Percentiles rank a stretch among this genome's conserved stretches.
phyloP scores from a whole-genome alignment of 1,284 basidiomycete species.

The Moniliella sp. region DNA sequence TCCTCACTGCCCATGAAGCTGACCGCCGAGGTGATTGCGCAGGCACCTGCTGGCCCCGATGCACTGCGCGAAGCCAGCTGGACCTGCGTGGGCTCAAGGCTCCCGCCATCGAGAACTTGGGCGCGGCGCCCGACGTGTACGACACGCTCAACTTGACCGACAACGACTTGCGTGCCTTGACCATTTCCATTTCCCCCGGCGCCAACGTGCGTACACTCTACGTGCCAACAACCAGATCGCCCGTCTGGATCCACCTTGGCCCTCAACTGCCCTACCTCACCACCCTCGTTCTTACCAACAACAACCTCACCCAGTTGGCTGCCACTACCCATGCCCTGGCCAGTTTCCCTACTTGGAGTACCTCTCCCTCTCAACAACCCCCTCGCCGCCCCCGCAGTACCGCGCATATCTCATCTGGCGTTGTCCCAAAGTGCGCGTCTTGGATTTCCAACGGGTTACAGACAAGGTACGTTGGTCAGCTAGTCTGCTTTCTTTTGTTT shows the following conservation, averaged over 20 bases:
- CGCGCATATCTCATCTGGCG: constrained; percentile 55
- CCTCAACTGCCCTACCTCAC: constrained; percentile 63
- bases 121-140: constrained; percentile 78
- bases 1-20: too few relatives aligned
- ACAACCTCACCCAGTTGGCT: constrained; percentile 47
- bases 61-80: too few relatives aligned
- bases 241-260: constrained; percentile 55
- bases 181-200: constrained; percentile 60
- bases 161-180: constrained; percentile 71
- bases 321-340: constrained; percentile 57
- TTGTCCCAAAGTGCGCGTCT: constrained; percentile 50
- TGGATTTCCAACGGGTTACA: constrained; percentile 88
- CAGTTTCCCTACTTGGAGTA: constrained; percentile 58
- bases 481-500: too few relatives aligned
- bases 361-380: constrained; percentile 73
- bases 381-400: constrained; percentile 76
- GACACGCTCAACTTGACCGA: constrained; percentile 88
- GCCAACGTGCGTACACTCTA: constrained; percentile 56
- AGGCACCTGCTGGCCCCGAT: too few relatives aligned
- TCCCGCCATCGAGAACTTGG: constrained; percentile 93
- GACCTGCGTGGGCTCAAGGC: constrained; percentile 79
- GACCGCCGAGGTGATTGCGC: too few relatives aligned
- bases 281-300: constrained; percentile 40
- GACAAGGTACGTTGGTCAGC: constrained; percentile 59
- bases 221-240: constrained; percentile 68